Conservation (phyloP, 257 asterid genomes). For the Primulina eburnea region DNA sequence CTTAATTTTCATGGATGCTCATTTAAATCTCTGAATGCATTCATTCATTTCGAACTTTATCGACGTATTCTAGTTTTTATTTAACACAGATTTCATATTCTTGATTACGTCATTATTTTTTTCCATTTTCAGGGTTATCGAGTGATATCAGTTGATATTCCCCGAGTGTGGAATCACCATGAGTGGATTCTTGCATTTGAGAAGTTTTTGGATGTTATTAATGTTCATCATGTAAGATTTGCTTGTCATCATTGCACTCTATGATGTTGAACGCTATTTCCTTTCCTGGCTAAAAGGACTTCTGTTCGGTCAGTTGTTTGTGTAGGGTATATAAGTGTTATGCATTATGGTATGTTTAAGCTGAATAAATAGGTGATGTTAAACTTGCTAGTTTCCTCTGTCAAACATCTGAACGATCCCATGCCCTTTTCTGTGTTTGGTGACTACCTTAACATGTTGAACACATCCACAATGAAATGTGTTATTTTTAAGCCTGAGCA, state of each 20-base stretch:
- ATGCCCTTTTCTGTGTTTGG: not conserved
- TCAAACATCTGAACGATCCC: not conserved
- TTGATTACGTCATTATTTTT: slow-evolving; percentile 22
- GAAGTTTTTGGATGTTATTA: slow-evolving; percentile 92
- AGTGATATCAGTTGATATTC: slow-evolving; percentile 92
- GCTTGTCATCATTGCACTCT: slow-evolving; percentile 8
- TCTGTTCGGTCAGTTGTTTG: not conserved
- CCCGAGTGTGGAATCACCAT: slow-evolving; percentile 83
- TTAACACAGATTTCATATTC: not conserved
- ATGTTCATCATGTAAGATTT: slow-evolving; percentile 91
- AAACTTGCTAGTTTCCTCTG: slow-evolving; percentile 1
- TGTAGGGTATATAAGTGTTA: not conserved
- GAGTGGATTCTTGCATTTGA: slow-evolving; percentile 98
- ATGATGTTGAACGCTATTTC: slow-evolving; percentile 5
- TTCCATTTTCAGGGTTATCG: slow-evolving; percentile 79
- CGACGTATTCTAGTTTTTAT: not conserved
- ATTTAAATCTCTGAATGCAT: too few species aligned
- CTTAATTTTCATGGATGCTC: too few species aligned
- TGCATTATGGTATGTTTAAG: slow-evolving; percentile 3
- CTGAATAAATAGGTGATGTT: slow-evolving; percentile 2
- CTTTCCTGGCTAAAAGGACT: slow-evolving; percentile 9
- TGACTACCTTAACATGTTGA: not conserved
- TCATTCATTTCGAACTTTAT: too few species aligned
- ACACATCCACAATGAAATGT: not conserved
- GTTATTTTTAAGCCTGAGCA: not conserved